Conservation (phyloP, 1,284 basidiomycete genomes). For the Coniferiporia sulphurascens region DNA sequence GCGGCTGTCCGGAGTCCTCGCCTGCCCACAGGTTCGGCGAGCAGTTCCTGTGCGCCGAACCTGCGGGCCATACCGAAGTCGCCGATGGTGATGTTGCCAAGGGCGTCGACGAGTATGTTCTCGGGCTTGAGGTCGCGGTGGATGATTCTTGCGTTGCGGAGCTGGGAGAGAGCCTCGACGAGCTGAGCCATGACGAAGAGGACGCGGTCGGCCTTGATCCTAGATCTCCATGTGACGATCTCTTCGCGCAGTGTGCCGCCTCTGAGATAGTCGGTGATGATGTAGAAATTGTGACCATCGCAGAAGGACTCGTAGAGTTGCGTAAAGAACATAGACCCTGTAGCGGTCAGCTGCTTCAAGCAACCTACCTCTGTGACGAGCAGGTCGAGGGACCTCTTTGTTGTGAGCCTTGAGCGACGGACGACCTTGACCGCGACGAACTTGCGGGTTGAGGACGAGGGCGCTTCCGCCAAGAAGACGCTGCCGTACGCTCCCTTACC, state of each 20-base stretch:
- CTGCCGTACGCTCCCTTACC: slow-evolving; percentile 10
- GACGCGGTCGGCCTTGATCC: slow-evolving; percentile 1
- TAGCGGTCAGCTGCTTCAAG: slow-evolving; percentile 1
- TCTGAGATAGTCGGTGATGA: slow-evolving; percentile 12
- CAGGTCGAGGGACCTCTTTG: slow-evolving; percentile 1
- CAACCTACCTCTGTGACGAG: slow-evolving; percentile 3
- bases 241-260: slow-evolving; percentile 8
- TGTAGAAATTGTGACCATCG: slow-evolving; percentile 14
- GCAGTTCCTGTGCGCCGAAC: background rate
- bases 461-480: slow-evolving; percentile 6
- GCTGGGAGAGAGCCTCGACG: slow-evolving; percentile 5
- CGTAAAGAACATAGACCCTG: slow-evolving; percentile 6
- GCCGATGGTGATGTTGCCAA: slow-evolving; percentile 50
- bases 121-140: slow-evolving; percentile 66
- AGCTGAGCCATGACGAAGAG: slow-evolving; percentile 12
- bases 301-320: slow-evolving; percentile 11
- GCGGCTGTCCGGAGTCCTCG: background rate
- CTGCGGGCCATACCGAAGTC: slow-evolving; percentile 54
- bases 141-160: slow-evolving; percentile 41
- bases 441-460: background rate
- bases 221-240: background rate
- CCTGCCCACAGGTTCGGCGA: background rate
- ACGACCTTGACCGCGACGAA: slow-evolving; percentile 13
- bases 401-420: slow-evolving; percentile 5
- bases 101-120: slow-evolving; percentile 52